Evolutionary conservation across 2,329 filamentous ascomycete genomes (phyloP), one percentile per base, ranked within the genome.

Genomic region (Fusarium subglutinans): DNA sequence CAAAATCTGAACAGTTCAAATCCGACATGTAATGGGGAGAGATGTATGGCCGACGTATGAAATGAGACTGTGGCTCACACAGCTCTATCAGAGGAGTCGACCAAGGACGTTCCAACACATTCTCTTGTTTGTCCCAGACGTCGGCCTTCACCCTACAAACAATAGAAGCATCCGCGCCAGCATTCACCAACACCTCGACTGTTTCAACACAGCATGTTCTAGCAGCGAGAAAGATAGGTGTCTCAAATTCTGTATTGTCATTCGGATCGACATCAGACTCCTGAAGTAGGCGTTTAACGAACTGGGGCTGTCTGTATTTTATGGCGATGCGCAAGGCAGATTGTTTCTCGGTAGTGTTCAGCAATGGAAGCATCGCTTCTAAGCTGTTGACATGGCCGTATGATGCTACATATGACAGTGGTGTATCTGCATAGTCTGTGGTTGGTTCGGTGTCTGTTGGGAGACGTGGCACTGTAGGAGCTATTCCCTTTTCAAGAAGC

Each of bases 201-300:
- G 77, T 63, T 4, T 67, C 65, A 7, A 72, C 22, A 28, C 79
- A 53, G 22, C 6, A 8, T 7, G 2, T 17, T 1, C 60, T 40
- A 7, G 69, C 71, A 5, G 73, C 74, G 17, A 70, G 51, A 24
- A 71, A 77, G 3, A 83, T 62, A 9, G 77, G 58, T 5, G 79
- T 80, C 13, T 77, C 40, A 4, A 72, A 71, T 2, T 26, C 26
- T 4, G 75, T 43, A 20, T 51, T 75, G 26, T 72, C 70, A 38
- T 84, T 82, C 17, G 82, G 66, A 56, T 84, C 72, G 12, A 82
- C 67, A 13, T 75, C 76, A 11, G 81, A 77, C 63, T 81, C 67
- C 38, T 78, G 62, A 13, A 83, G 74, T 22, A 84, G 67, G 13
- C 74, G 66, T 15, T 73, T 69, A 6, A 82, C 75, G 17, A 80